These are phyloP conservation scores for Pyrenopolyporus hunteri DNA, from an alignment of 495 filamentous ascomycete species.

Conservation along the genomic window DNA sequence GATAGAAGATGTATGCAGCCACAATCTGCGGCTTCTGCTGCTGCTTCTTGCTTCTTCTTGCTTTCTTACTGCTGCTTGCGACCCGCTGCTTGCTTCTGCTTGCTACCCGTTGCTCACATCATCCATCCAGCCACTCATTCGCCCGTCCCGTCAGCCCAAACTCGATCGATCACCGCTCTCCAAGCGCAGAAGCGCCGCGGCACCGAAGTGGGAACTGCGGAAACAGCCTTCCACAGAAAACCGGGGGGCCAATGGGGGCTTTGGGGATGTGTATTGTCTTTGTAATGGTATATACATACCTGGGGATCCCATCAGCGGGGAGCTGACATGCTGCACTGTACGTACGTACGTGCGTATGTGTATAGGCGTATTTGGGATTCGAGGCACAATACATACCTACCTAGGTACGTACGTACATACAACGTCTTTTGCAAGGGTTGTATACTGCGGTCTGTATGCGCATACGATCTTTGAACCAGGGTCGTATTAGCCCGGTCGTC, in stretches of 20 bases:
- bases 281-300: background rate
- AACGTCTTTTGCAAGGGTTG: too few relatives aligned
- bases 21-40: background rate
- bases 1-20: conserved; percentile 11
- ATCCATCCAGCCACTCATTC: conserved; percentile 8
- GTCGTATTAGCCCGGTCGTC: background rate
- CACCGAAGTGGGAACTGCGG: conserved; percentile 24
- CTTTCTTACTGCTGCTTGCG: too few relatives aligned
- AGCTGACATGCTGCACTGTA: conserved; percentile 15
- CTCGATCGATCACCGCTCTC: background rate
- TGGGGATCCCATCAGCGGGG: background rate
- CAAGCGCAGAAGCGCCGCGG: conserved; percentile 30
- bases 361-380: too few relatives aligned
- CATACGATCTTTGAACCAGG: background rate
- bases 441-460: too few relatives aligned
- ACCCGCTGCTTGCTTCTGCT: too few relatives aligned
- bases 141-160: too few relatives aligned
- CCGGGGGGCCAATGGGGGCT: conserved; percentile 12
- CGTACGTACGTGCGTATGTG: too few relatives aligned
- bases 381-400: conserved; percentile 1
- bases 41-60: too few relatives aligned
- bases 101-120: conserved; percentile 21
- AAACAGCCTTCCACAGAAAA: conserved; percentile 20
- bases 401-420: too few relatives aligned
- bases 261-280: conserved; percentile 4